Conservation (phyloP, 345 rosid genomes). For the Syzygium aqueum region DNA sequence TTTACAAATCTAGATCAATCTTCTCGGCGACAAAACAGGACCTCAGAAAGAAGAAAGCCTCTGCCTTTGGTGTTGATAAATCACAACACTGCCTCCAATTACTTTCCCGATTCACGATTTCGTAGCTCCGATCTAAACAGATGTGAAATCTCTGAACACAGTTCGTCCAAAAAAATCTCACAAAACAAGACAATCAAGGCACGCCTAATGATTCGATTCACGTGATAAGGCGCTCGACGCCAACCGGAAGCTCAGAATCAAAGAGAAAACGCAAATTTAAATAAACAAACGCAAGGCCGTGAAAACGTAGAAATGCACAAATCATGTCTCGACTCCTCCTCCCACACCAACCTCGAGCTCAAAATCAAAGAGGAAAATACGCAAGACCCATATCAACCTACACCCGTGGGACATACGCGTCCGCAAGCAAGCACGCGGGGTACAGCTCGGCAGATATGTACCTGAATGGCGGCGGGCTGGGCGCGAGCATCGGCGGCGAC, state of each 20-base stretch:
- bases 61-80: not conserved
- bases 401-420: not conserved
- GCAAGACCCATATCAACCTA: not conserved
- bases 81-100: not conserved
- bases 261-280: not conserved
- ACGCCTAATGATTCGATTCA: not conserved
- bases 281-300: not conserved
- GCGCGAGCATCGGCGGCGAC: no score
- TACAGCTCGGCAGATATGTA: not conserved
- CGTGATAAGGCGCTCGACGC: not conserved
- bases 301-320: not conserved
- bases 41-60: not conserved
- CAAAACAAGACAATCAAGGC: not conserved
- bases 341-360: not conserved
- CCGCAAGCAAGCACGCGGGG: no score
- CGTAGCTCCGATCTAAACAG: not conserved
- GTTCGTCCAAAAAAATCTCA: not conserved
- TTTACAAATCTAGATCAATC: not conserved
- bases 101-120: not conserved
- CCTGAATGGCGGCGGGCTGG: slow-evolving; percentile 60
- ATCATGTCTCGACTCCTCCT: not conserved
- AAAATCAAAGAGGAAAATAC: not conserved
- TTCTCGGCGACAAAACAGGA: not conserved
- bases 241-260: not conserved
- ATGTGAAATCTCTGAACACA: not conserved